These are phyloP conservation scores for Alternaria sp. DNA, from an alignment of 2,329 filamentous ascomycete species.

Conservation along the genomic window DNA sequence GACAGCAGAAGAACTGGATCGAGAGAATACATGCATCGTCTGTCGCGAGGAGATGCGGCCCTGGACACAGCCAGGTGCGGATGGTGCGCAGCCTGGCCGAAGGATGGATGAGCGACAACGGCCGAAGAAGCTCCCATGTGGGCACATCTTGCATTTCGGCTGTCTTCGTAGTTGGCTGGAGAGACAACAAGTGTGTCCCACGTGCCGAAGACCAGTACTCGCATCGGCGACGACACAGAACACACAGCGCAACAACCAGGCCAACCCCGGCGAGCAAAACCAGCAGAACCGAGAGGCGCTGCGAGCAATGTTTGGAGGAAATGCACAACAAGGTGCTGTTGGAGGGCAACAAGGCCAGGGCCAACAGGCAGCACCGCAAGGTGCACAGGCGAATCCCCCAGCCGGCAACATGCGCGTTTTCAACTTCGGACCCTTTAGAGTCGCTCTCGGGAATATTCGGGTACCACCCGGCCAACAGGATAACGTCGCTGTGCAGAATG, in stretches of 20 bases:
- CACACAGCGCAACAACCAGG: constrained; percentile 38
- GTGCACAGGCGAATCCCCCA: constrained; percentile 32
- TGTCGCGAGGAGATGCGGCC: constrained; percentile 94
- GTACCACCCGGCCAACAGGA: constrained; percentile 38
- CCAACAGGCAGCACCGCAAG: constrained; percentile 23
- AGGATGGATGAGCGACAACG: constrained; percentile 80
- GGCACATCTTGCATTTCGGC: constrained; percentile 92
- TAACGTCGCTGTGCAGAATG: constrained; percentile 33
- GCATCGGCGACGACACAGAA: constrained; percentile 43
- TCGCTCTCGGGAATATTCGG: constrained; percentile 47
- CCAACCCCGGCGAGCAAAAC: constrained; percentile 33
- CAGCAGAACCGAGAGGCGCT: constrained; percentile 26
- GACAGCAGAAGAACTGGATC: constrained; percentile 80
- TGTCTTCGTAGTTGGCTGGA: constrained; percentile 98
- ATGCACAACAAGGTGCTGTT: constrained; percentile 27
- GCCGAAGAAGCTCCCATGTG: constrained; percentile 95
- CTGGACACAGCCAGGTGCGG: constrained; percentile 66
- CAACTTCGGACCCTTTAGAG: constrained; percentile 47
- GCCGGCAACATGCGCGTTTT: constrained; percentile 47
- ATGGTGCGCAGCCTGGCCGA: constrained; percentile 48
- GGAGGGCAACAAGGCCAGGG: constrained; percentile 27
- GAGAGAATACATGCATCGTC: constrained; percentile 96
- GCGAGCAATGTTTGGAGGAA: constrained; percentile 30
- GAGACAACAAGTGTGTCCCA: constrained; percentile 95
- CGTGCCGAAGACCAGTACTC: constrained; percentile 84